Conservation (phyloP, 2,329 filamentous ascomycete species). For the Xylaria digitata region DNA sequence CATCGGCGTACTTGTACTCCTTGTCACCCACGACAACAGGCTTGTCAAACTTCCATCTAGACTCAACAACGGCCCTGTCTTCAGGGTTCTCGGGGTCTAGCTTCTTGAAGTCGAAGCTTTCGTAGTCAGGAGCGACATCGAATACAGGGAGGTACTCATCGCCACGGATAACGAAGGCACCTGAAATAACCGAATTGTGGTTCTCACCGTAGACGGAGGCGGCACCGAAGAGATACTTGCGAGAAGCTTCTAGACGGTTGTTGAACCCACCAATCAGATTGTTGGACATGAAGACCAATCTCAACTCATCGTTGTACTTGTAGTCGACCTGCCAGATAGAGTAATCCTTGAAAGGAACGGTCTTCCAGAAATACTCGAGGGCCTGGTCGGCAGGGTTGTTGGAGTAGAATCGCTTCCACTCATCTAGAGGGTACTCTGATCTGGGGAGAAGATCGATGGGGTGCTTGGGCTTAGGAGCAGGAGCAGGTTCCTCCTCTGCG, state of each 20-base stretch:
- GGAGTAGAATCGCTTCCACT: slow-evolving; percentile 99
- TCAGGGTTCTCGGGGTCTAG: slow-evolving; percentile 88
- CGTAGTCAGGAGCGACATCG: slow-evolving; percentile 95
- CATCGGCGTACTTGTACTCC: slow-evolving; percentile 86
- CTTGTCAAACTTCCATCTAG: slow-evolving; percentile 93
- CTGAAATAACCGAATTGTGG: slow-evolving; percentile 91
- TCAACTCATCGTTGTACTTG: slow-evolving; percentile 99
- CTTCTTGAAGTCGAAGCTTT: slow-evolving; percentile 97
- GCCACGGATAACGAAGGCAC: slow-evolving; percentile 94
- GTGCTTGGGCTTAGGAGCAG: slow-evolving; percentile 93
- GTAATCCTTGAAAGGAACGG: slow-evolving; percentile 93
- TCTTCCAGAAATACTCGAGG: slow-evolving; percentile 98
- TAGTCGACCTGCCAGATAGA: slow-evolving; percentile 94
- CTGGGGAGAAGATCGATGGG: slow-evolving; percentile 86
- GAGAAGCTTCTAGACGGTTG: slow-evolving; percentile 93
- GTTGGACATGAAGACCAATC: slow-evolving; percentile 97
- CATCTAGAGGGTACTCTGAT: slow-evolving; percentile 85
- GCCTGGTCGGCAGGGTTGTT: slow-evolving; percentile 89
- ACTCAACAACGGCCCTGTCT: slow-evolving; percentile 86
- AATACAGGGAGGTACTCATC: slow-evolving; percentile 88
- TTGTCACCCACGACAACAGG: slow-evolving; percentile 83
- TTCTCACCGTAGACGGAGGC: slow-evolving; percentile 88
- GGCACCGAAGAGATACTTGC: slow-evolving; percentile 97
- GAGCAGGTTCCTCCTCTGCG: slow-evolving; percentile 47
- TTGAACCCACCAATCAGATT: slow-evolving; percentile 99